Conservation (phyloP, 768 basidiomycete species). For the Serpula lacrymans region DNA sequence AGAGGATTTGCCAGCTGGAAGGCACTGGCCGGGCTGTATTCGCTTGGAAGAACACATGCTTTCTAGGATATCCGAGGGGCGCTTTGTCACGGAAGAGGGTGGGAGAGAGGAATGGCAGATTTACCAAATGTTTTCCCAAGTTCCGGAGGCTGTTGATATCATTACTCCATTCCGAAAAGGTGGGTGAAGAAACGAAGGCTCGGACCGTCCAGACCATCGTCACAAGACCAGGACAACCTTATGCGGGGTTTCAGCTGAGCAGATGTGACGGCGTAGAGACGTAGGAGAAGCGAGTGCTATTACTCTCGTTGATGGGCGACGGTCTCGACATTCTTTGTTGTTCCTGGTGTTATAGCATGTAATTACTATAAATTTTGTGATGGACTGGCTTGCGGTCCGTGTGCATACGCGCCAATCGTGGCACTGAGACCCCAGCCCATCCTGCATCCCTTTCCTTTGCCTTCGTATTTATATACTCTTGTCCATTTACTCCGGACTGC, state of each 20-base stretch:
- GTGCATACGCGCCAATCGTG: slow-evolving; percentile 12
- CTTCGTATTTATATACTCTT: slow-evolving; percentile 2
- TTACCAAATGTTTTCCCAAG: slow-evolving; percentile 1
- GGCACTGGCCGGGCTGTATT: too few species aligned
- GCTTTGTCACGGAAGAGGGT: too few species aligned
- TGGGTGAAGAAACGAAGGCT: slow-evolving; percentile 4
- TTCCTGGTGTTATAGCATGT: slow-evolving; percentile 19
- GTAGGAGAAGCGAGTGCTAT: slow-evolving; percentile 23
- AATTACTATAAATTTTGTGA: slow-evolving; percentile 7
- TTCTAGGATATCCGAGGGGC: too few species aligned
- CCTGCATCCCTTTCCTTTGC: slow-evolving; percentile 2
- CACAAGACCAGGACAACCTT: slow-evolving; percentile 17
- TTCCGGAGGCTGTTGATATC: slow-evolving; percentile 4
- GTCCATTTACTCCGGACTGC: slow-evolving; percentile 1
- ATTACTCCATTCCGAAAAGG: slow-evolving; percentile 1
- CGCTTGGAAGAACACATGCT: too few species aligned
- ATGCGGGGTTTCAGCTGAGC: slow-evolving; percentile 3
- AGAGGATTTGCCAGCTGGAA: too few species aligned
- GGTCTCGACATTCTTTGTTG: slow-evolving; percentile 9
- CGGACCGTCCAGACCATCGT: slow-evolving; percentile 15
- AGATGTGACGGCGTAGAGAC: slow-evolving; percentile 13
- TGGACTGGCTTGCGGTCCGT: slow-evolving; percentile 12
- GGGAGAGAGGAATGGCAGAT: too few species aligned
- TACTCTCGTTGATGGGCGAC: slow-evolving; percentile 19
- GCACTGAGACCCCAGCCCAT: slow-evolving; percentile 22